Evolutionary conservation across 2,329 filamentous ascomycete species (phyloP).

Genomic region (Ceratocystis destructans): DNA sequence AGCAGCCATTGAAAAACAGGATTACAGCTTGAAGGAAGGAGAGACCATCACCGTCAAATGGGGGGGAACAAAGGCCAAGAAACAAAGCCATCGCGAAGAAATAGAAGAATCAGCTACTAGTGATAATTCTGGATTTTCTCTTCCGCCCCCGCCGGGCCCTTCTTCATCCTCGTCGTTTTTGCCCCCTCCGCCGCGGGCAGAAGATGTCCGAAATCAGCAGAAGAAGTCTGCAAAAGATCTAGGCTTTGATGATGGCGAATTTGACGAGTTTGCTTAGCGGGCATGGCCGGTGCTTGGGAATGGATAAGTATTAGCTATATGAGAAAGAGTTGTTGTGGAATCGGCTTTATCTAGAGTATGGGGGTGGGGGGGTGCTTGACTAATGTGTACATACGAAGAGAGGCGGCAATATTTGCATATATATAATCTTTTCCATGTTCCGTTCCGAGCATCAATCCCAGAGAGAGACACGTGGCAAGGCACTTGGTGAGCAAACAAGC

Average conservation of each 20-base stretch:
- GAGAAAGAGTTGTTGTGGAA: not conserved
- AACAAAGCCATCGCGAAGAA: slow-evolving; percentile 22
- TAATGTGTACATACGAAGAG: too few species aligned
- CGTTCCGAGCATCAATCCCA: too few species aligned
- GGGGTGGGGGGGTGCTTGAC: not conserved
- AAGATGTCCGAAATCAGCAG: slow-evolving; percentile 48
- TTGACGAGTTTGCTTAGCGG: slow-evolving; percentile 59
- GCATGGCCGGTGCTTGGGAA: not conserved
- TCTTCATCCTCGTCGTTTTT: slow-evolving; percentile 32
- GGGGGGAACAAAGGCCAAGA: slow-evolving; percentile 33
- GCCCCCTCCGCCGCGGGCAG: slow-evolving; percentile 53
- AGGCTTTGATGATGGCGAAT: slow-evolving; percentile 77
- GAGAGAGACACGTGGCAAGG: too few species aligned
- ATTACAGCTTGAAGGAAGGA: slow-evolving; percentile 77
- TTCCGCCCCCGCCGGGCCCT: slow-evolving; percentile 45
- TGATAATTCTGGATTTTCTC: slow-evolving; percentile 33
- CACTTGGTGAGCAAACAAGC: too few species aligned
- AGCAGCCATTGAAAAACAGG: slow-evolving; percentile 42
- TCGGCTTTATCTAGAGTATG: not conserved
- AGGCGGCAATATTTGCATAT: too few species aligned
- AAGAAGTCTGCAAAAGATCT: slow-evolving; percentile 48
- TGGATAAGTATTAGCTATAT: too few species aligned
- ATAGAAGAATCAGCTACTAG: slow-evolving; percentile 22
- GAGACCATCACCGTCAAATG: slow-evolving; percentile 62
- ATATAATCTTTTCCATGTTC: too few species aligned